Conservation (phyloP, 2,329 filamentous ascomycete genomes). For the Aspergillus quadrilineatus region DNA sequence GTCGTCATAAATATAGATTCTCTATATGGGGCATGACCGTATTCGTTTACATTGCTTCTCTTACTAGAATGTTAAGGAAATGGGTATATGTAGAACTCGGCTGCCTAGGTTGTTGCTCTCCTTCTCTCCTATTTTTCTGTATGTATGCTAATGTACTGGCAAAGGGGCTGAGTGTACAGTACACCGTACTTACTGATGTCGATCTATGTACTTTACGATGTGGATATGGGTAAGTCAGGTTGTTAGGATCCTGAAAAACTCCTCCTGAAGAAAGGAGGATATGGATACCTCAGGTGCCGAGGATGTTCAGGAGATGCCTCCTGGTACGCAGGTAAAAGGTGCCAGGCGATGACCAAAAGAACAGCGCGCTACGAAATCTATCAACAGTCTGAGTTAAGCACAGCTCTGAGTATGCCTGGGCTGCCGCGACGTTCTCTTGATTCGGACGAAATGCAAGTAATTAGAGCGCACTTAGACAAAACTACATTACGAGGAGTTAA, state of each 20-base stretch:
- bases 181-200: background rate
- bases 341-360: no score
- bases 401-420: no score
- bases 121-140: background rate
- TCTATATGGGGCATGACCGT: background rate
- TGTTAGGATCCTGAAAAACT: background rate
- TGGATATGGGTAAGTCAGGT: background rate
- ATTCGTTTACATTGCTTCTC: background rate
- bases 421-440: no score
- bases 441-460: no score
- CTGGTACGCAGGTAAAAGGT: no score
- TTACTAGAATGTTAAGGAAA: background rate
- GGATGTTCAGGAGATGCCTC: no score
- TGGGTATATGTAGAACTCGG: background rate
- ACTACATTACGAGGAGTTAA: no score
- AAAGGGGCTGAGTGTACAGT: background rate
- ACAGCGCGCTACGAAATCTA: no score
- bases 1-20: background rate
- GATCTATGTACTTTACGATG: background rate
- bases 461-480: no score
- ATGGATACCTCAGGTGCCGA: no score
- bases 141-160: background rate
- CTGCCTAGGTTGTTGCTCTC: background rate
- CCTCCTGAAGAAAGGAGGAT: no score
- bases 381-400: no score